Evolutionary conservation across 768 basidiomycete species (phyloP), one percentile per base, ranked within the genome.

Genomic region (Leucogyrophana mollusca): DNA sequence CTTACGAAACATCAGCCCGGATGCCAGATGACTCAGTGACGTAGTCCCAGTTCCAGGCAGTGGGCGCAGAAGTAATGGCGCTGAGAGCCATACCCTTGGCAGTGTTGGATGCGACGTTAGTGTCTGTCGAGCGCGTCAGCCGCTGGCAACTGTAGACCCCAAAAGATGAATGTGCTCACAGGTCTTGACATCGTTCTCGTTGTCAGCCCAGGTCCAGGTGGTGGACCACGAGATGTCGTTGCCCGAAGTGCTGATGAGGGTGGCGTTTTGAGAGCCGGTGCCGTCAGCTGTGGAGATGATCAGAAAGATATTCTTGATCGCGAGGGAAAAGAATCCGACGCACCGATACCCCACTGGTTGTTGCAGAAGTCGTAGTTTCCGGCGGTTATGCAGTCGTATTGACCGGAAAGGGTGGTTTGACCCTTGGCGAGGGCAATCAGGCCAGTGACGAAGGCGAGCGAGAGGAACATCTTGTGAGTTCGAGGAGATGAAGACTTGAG

Each of bases 291-390:
- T 17, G 33, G 37, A 24, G 21, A 21, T 3, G 25, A 40, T 23
- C 9, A 27, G 27, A 7, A 30, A 30, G 27, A 30, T 30, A 30
- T 30, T 30, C 6, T 30, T 30, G 27, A 13, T 7, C 13, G 27
- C 27, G 13, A 30, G 21, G 24, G 46, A 25, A 38, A 11, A 16
- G 21, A 3, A 24, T 54, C 69, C 34, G 27, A 30, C 27, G 27
- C 48, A 76, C 76, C 41, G 16, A 58, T 54, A 11, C 78, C 79
- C 79, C 79, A 82, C 18, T 78, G 73, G 57, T 82, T 79, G 56
- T 80, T 75, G 65, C 79, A 81, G 35, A 81, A 70, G 0, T 68
- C 73, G 58, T 67, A 82, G 10, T 60, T 57, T 2, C 78, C 79
- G 3, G 73, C 73, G 1, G 76, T 61, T 34, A 61, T 49, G 56